A percentile compares a stretch with the other conserved stretches of the same genome.
Evolutionary conservation across 1,284 basidiomycete genomes (phyloP).

Genomic region (Ustilago loliicola): DNA sequence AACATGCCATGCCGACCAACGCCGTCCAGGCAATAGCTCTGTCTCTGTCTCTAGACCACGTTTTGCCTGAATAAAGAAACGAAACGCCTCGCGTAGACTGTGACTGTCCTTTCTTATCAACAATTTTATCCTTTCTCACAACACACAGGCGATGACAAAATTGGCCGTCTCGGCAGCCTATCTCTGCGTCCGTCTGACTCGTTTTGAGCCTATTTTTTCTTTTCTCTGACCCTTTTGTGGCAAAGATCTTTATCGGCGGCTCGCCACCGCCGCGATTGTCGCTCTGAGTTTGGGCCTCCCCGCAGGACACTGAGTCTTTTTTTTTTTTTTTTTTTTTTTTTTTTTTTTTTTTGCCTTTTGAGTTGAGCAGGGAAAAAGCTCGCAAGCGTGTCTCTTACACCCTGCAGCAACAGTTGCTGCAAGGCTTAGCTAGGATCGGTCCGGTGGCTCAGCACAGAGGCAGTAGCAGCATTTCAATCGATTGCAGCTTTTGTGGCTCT

Average conservation of each 20-base stretch:
- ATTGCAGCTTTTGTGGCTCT: conserved; percentile 4
- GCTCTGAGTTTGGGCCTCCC: background rate
- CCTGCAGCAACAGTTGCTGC: background rate
- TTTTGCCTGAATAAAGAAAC: background rate
- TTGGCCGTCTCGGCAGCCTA: conserved; percentile 23
- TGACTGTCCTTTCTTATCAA: background rate
- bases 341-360: too few relatives aligned
- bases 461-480: conserved; percentile 5
- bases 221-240: conserved; percentile 13
- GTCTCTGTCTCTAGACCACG: background rate
- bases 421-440: conserved; percentile 9
- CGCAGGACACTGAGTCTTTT: too few relatives aligned
- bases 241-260: conserved; percentile 40
- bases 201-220: conserved; percentile 5
- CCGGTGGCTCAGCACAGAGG: conserved; percentile 1
- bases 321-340: too few relatives aligned
- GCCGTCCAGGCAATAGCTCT: conserved; percentile 1
- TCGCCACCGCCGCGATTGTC: conserved; percentile 24
- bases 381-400: background rate
- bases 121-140: background rate
- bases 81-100: background rate
- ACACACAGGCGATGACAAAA: conserved; percentile 20
- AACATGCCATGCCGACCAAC: conserved; percentile 24
- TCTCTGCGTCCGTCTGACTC: conserved; percentile 3
- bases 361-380: background rate